Percentiles rank a stretch among this genome's conserved stretches.
phyloP scores from a whole-genome alignment of 805 yeast species.

The Maudiozyma turicensis region DNA sequence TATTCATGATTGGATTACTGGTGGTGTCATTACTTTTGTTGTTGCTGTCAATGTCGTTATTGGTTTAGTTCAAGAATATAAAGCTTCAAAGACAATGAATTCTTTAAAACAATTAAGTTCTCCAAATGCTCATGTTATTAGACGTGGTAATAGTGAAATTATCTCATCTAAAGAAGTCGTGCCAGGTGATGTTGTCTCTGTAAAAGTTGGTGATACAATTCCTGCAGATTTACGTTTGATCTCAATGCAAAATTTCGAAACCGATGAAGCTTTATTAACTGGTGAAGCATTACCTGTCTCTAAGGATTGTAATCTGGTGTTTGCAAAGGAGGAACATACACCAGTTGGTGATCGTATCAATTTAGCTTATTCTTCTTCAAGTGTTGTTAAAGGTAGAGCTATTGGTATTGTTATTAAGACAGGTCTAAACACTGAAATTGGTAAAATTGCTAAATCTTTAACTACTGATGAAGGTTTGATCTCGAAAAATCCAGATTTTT shows the following conservation, averaged over 20 bases:
- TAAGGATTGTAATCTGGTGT: conserved; percentile 43
- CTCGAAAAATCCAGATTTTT: conserved; percentile 33
- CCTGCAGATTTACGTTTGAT: conserved; percentile 89
- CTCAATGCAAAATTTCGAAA: conserved; percentile 64
- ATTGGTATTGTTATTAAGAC: conserved; percentile 90
- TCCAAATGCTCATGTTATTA: conserved; percentile 80
- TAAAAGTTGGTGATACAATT: conserved; percentile 86
- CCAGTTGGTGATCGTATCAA: conserved; percentile 61
- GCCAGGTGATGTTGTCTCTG: conserved; percentile 89
- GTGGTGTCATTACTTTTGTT: conserved; percentile 83
- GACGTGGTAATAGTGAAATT: conserved; percentile 63
- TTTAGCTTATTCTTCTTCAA: conserved; percentile 91
- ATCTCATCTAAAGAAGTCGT: conserved; percentile 79
- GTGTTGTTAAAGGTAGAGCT: conserved; percentile 93
- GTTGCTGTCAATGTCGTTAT: conserved; percentile 86
- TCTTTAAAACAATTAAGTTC: conserved; percentile 90
- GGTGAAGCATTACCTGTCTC: conserved; percentile 88
- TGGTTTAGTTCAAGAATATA: conserved; percentile 91
- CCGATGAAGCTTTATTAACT: conserved; percentile 89
- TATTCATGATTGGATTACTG: conserved; percentile 92
- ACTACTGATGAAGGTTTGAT: conserved; percentile 17
- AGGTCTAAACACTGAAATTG: conserved; percentile 83
- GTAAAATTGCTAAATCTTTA: conserved; percentile 86
- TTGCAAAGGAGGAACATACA: conserved; percentile 24
- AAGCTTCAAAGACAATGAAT: conserved; percentile 88